Conservation (phyloP, 2,329 filamentous ascomycete genomes). For the Sporothrix euskadiensis region DNA sequence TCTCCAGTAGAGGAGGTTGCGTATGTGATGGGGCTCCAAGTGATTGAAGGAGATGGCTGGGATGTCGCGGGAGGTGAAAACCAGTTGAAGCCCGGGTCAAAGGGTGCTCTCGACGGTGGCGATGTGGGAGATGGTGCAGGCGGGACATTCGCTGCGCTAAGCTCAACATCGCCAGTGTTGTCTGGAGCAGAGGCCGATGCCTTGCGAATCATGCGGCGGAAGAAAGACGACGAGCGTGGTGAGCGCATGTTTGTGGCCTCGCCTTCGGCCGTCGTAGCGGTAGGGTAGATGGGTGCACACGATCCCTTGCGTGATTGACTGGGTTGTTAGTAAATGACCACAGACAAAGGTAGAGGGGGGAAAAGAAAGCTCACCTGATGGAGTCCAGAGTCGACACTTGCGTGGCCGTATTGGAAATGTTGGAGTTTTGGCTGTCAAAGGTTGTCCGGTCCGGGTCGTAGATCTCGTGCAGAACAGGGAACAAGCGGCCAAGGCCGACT, state of each 20-base stretch:
- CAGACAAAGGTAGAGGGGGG: neutral
- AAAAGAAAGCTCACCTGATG: neutral
- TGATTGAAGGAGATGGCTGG: neutral
- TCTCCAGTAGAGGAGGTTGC: neutral
- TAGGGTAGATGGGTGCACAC: slow-evolving; percentile 1
- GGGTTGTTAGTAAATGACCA: neutral
- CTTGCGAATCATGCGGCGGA: neutral
- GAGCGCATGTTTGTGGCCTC: neutral
- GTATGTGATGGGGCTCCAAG: neutral
- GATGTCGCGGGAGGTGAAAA: neutral
- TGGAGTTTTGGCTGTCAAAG: slow-evolving; percentile 19
- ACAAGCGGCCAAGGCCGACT: slow-evolving; percentile 48
- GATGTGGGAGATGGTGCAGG: neutral
- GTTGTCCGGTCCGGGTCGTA: slow-evolving; percentile 35
- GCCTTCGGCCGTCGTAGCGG: neutral
- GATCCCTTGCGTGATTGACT: slow-evolving; percentile 28
- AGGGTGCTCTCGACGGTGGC: neutral
- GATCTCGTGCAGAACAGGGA: slow-evolving; percentile 44
- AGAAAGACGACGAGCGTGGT: neutral
- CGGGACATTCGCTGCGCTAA: neutral
- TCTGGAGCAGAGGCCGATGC: too few species aligned
- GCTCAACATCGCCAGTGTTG: neutral
- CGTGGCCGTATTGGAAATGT: neutral
- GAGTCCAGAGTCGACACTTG: slow-evolving; percentile 9
- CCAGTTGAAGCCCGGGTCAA: slow-evolving; percentile 30